Percentiles rank a stretch among this genome's conserved stretches.
These are phyloP conservation scores for Iris pallida DNA, from an alignment of 116 monocot species.

Conservation along the genomic window DNA sequence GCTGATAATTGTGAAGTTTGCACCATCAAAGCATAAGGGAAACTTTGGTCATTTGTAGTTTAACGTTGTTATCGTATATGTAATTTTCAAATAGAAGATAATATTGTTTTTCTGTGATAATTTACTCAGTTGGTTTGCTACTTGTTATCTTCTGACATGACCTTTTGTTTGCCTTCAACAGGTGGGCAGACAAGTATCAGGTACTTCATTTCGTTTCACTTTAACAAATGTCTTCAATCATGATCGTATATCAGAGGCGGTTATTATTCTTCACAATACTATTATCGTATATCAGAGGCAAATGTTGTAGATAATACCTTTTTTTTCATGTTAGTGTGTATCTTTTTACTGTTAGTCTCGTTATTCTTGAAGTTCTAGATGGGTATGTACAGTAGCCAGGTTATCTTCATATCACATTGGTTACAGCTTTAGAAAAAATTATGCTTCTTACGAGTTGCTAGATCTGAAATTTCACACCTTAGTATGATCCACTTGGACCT, in stretches of 20 bases:
- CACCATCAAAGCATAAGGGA: neutral
- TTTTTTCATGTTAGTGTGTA: neutral
- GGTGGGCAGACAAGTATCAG: conserved; percentile 99
- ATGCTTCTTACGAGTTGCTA: no score
- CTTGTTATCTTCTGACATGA: conserved; percentile 15
- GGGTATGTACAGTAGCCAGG: no score
- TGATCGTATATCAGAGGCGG: neutral
- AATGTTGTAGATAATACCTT: neutral
- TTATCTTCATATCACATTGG: no score
- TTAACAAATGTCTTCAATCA: neutral
- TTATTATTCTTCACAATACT: neutral
- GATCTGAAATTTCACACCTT: no score
- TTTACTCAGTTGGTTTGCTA: neutral
- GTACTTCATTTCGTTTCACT: conserved; percentile 26
- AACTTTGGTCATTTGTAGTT: neutral
- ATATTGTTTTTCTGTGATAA: neutral
- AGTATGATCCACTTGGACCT: no score
- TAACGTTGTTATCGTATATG: neutral
- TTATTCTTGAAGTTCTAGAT: no score
- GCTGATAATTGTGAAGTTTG: no score
- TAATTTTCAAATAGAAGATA: neutral
- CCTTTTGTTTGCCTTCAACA: conserved; percentile 40
- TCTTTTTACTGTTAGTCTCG: no score
- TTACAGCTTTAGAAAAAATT: no score
- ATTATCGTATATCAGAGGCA: conserved; percentile 1